Percentiles rank a stretch among this genome's conserved stretches.
phyloP scores from a whole-genome alignment of 208 protist species.

The Acanthamoeba culbertsoni region DNA sequence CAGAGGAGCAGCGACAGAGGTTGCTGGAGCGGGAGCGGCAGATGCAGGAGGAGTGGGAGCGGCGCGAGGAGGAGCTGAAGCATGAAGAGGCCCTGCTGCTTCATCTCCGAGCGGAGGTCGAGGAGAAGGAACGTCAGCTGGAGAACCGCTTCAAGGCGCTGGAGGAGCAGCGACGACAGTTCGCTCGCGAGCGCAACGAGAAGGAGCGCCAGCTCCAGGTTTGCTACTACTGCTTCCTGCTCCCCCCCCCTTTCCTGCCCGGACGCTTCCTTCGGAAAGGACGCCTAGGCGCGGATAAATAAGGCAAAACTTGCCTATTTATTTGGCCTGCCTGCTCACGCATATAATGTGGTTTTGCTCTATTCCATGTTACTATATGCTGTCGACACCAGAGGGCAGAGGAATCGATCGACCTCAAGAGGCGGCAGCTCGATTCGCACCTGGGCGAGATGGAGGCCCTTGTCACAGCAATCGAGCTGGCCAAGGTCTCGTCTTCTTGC shows the following conservation, averaged over 20 bases:
- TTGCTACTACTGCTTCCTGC: background rate
- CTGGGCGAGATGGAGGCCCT: slow-evolving; percentile 9
- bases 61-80: background rate
- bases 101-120: background rate
- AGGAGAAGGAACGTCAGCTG: background rate
- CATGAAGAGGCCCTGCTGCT: background rate
- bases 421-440: background rate
- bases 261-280: too few species aligned
- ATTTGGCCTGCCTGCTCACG: background rate
- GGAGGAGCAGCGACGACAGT: background rate
- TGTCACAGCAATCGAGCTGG: background rate
- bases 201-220: slow-evolving; percentile 28
- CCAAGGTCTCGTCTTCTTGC: too few species aligned
- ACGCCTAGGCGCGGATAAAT: background rate
- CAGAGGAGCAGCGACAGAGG: background rate
- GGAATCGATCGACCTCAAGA: background rate
- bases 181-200: background rate
- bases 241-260: background rate
- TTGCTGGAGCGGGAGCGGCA: background rate
- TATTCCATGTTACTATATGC: background rate
- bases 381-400: background rate
- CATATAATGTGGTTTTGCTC: background rate
- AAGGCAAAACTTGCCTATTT: background rate
- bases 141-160: background rate
- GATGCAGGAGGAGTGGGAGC: background rate